Evolutionary conservation across 2,329 filamentous ascomycete species (phyloP).

Genomic region (Cladosporium sp.): DNA sequence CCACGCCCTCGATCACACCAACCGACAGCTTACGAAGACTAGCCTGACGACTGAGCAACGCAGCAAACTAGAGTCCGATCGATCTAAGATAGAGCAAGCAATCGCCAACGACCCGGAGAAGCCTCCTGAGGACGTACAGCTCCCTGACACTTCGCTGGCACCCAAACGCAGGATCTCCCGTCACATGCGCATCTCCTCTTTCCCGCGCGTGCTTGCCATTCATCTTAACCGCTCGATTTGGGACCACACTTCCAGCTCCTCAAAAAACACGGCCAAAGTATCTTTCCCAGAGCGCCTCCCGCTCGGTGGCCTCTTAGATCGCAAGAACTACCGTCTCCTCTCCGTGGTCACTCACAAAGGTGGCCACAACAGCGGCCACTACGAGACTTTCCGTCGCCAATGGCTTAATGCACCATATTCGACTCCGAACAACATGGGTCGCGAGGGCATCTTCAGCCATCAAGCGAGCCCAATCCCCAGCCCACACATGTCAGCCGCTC

Average conservation of each 20-base stretch:
- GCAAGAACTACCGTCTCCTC: slow-evolving; percentile 77
- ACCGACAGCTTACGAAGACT: slow-evolving; percentile 55
- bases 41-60: slow-evolving; percentile 45
- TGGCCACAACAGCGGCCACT: slow-evolving; percentile 93
- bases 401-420: slow-evolving; percentile 74
- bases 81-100: slow-evolving; percentile 63
- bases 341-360: slow-evolving; percentile 92
- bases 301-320: slow-evolving; percentile 72
- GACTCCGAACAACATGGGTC: slow-evolving; percentile 74
- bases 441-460: slow-evolving; percentile 68
- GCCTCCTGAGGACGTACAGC: slow-evolving; percentile 63
- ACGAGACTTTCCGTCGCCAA: slow-evolving; percentile 92
- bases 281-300: slow-evolving; percentile 83
- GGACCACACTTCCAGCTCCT: slow-evolving; percentile 65
- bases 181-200: slow-evolving; percentile 79
- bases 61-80: slow-evolving; percentile 49
- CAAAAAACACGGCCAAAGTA: slow-evolving; percentile 93
- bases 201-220: slow-evolving; percentile 85
- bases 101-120: slow-evolving; percentile 79
- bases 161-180: slow-evolving; percentile 82
- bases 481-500: slow-evolving; percentile 41
- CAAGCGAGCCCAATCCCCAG: slow-evolving; percentile 38
- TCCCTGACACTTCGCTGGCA: slow-evolving; percentile 70
- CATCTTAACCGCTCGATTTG: slow-evolving; percentile 94
- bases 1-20: slow-evolving; percentile 66